Base-by-base conservation (phyloP, 2,329 filamentous ascomycete genomes). In the Aspergillus amoenus region DNA sequence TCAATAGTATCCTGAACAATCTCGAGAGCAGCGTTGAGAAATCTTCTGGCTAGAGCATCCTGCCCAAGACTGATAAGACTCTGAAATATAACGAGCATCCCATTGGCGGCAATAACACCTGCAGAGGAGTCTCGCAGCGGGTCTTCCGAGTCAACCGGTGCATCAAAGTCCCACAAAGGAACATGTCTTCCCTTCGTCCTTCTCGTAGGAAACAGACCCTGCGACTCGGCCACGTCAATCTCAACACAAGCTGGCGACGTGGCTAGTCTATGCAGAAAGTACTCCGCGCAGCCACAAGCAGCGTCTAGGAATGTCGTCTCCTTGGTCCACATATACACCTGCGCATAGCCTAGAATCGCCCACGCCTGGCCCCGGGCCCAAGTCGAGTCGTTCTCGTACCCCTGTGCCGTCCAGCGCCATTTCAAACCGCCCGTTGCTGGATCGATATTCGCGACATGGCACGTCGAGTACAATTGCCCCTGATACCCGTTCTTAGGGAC, bases 101-200 rank as follows among this genome's bases (percentile, higher is more conserved):
- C 77, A 48, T 79, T 78, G 0, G 75, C 76, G 1, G 76, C 72
- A 27, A 78, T 73, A 4, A 76, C 67, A 0, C 71, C 77, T 0
- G 76, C 76, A 1, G 72, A 76, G 0, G 73, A 71, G 53, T 79
- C 76, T 24, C 76, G 61, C 63, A 77, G 21, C 57, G 60, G 58
- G 3, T 68, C 41, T 15, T 7, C 37, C 15, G 55, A 17, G n/a
- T 56, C 53, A 8, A 65, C 43, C 0, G 72, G 72, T 0, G 75
- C 76, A 45, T 78, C 74, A 39, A 78, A 78, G 50, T 78, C 76
- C 76, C 76, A 78, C 5, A 65, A 56, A 5, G 68, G 68, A 2
- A 69, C 68, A 48, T 58, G 58, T 4, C 59, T 56, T 0, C 61
- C 58, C 6, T 17, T 24, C 24, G 15, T 52, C n/a, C 43, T 41